Base-by-base conservation (phyloP, 108 stramenopile genomes). In the Parietichytrium sp. region DNA sequence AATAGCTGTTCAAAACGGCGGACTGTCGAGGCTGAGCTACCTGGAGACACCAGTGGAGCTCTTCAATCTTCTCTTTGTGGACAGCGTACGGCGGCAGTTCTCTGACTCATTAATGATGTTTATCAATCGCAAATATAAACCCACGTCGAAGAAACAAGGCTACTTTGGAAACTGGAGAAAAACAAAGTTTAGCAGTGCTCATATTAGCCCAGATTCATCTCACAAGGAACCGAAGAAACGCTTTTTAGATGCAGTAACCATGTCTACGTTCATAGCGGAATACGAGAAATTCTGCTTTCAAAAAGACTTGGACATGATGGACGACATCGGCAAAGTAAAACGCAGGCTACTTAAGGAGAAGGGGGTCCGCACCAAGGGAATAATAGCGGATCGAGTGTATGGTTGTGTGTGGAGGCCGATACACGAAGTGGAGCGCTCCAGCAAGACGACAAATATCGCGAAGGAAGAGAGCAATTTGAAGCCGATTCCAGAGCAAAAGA, bases 271-370 rank as follows among this genome's bases (percentile, higher is more conserved):
- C 61, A 10, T 72, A 8, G 45, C 36, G 25, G 61, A 36, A 6
- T 72, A 33, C 61, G 61, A 72, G 3, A 1, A 72, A 7, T 72
- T 72, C 42, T 72, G 61, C 61, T 72, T 72, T 38, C 29, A 72
- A 7, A 42, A 72, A 2, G 1, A 72, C 33, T 23, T 72, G 6
- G 20, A 72, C 1, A 72, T 72, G 61, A 42, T 18, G 1, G 61
- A 31, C 10, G 45, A 72, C 45, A 25, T 72, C 6, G 16, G 45
- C 13, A 72, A 33, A 1, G 33, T 72, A 16, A 72, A 72, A 42
- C 29, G 45, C 10, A 33, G 61, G 18, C 61, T 72, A 45, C 42
- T 72, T 23, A 25, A 23, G 6, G 61, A 72, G 61, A 45, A 18
- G 23, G 61, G 61, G 38, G 42, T 72, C 23, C 61, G 61, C 61